Conservation (phyloP, 345 rosid genomes). For the Abelmoschus esculentus region DNA sequence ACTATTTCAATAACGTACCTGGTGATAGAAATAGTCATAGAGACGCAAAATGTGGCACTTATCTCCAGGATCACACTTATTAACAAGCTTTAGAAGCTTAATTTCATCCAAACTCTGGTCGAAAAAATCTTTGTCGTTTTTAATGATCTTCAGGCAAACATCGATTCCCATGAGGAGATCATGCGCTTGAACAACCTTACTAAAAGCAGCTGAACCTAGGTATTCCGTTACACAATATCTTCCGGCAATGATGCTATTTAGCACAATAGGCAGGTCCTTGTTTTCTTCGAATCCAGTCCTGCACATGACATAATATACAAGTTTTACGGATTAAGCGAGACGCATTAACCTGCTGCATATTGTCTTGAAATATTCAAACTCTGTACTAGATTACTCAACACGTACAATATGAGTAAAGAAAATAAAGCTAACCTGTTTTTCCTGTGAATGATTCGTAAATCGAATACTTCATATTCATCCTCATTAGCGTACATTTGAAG, state of each 20-base stretch:
- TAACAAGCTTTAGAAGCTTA: conserved; percentile 80
- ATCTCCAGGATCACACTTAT: conserved; percentile 82
- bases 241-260: conserved; percentile 70
- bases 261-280: conserved; percentile 68
- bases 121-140: conserved; percentile 94
- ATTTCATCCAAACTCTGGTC: conserved; percentile 98
- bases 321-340: conserved; percentile 11
- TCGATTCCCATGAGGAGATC: conserved; percentile 67
- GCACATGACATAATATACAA: conserved; percentile 23
- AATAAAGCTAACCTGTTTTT: conserved; percentile 57
- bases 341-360: conserved; percentile 10
- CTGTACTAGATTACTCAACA: neutral
- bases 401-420: neutral
- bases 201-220: conserved; percentile 93
- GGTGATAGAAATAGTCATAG: conserved; percentile 93
- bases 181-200: conserved; percentile 86
- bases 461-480: conserved; percentile 76
- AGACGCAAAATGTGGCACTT: conserved; percentile 78
- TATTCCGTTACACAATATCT: conserved; percentile 70
- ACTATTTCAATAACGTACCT: conserved; percentile 27
- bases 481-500: conserved; percentile 33
- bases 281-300: conserved; percentile 96
- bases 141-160: conserved; percentile 91
- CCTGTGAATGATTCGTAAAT: conserved; percentile 80
- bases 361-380: conserved; percentile 7